Evolutionary conservation across 2,329 filamentous ascomycete species (phyloP).

Genomic region (Apiospora koreana): DNA sequence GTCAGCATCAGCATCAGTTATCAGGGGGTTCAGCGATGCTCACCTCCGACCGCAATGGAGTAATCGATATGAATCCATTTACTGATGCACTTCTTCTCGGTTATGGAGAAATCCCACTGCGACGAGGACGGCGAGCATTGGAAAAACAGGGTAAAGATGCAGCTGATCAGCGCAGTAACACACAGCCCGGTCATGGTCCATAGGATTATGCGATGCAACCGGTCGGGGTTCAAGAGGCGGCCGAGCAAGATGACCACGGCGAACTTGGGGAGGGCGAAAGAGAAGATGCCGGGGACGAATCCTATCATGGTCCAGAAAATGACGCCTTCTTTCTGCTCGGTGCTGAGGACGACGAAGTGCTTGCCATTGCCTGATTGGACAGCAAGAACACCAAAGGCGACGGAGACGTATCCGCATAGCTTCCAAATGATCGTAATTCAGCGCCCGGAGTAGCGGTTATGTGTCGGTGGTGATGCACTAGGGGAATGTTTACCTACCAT

Average conservation of each 20-base stretch:
- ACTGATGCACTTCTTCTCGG: neutral
- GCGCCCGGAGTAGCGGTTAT: neutral
- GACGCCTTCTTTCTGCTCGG: conserved; percentile 19
- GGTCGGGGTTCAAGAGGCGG: conserved; percentile 26
- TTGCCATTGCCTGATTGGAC: conserved; percentile 32
- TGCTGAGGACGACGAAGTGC: conserved; percentile 26
- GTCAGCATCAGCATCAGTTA: neutral
- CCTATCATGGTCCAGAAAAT: conserved; percentile 27
- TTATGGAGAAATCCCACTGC: neutral
- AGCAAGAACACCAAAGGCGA: conserved; percentile 27
- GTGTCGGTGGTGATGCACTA: neutral
- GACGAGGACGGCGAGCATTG: neutral
- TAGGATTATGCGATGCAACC: conserved; percentile 14
- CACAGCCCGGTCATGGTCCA: neutral
- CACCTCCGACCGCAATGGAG: neutral
- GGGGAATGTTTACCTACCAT: neutral
- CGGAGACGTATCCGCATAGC: conserved; percentile 25
- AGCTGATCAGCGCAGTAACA: neutral
- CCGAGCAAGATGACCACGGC: conserved; percentile 27
- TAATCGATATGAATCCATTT: neutral
- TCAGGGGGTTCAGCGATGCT: neutral
- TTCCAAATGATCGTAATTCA: conserved; percentile 9
- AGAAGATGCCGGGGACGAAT: conserved; percentile 29
- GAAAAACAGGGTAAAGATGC: neutral
- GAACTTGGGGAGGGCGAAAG: conserved; percentile 30